Conservation (phyloP, 208 protist species). For the Angomonas deanei region DNA sequence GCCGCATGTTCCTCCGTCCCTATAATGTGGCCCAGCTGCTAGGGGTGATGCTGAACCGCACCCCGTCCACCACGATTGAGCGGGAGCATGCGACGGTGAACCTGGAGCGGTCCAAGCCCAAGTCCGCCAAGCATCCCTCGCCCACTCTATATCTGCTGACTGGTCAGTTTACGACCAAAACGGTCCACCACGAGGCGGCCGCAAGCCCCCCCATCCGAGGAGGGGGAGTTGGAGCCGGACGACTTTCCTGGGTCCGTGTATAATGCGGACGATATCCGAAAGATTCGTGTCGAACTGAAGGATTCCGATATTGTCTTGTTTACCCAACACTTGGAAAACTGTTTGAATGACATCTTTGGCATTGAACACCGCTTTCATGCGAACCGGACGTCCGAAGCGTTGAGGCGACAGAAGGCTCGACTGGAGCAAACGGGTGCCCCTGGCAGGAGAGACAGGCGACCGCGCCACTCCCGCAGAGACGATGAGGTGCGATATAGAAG, state of each 20-base stretch:
- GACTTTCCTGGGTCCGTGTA: constrained; percentile 29
- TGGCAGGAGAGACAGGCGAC: neutral
- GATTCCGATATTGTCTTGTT: constrained; percentile 66
- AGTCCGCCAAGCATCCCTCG: neutral
- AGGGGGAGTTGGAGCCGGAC: constrained; percentile 10
- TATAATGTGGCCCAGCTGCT: constrained; percentile 85
- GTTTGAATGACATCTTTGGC: constrained; percentile 68
- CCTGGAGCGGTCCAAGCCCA: constrained; percentile 9
- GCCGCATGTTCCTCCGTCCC: constrained; percentile 76
- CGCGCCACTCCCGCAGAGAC: neutral
- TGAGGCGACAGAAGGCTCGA: constrained; percentile 21
- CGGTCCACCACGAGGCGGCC: neutral
- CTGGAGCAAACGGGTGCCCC: neutral
- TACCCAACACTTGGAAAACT: constrained; percentile 60
- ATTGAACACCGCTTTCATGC: constrained; percentile 59
- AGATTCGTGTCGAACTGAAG: constrained; percentile 30
- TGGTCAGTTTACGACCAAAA: constrained; percentile 36
- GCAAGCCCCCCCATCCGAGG: constrained; percentile 8
- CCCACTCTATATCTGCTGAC: constrained; percentile 24
- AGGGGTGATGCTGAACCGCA: constrained; percentile 65
- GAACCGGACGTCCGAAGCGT: constrained; percentile 4
- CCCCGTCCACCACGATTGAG: constrained; percentile 19
- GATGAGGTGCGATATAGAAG: neutral
- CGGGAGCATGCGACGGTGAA: constrained; percentile 46
- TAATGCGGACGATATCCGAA: constrained; percentile 43